Percentiles rank a stretch among this genome's conserved stretches.
Evolutionary conservation across 2,329 filamentous ascomycete species (phyloP).

Genomic region (Aspergillus sp.): DNA sequence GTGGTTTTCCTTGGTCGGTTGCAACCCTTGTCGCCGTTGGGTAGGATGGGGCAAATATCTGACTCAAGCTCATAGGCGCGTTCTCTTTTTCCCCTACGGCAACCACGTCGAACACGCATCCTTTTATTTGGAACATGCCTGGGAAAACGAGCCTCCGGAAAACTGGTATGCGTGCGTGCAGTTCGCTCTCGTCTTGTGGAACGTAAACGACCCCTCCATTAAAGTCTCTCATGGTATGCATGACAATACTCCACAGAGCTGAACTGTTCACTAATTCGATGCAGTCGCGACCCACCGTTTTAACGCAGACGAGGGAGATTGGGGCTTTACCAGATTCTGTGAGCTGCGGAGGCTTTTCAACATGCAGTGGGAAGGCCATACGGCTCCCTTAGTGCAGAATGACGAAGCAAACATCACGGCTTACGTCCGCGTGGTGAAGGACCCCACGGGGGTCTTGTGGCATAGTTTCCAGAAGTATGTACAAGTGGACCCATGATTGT

Average conservation of each 20-base stretch:
- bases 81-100: conserved; percentile 91
- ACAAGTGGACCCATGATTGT: not conserved
- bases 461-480: conserved; percentile 45
- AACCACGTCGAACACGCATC: conserved; percentile 94
- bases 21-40: not conserved
- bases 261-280: conserved; percentile 7
- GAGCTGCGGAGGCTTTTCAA: conserved; percentile 85
- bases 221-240: conserved; percentile 66
- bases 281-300: conserved; percentile 85
- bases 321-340: conserved; percentile 97
- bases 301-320: conserved; percentile 93
- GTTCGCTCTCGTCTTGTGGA: conserved; percentile 92
- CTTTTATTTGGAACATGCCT: conserved; percentile 95
- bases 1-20: conserved; percentile 78
- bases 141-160: conserved; percentile 72
- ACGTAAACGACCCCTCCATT: conserved; percentile 85
- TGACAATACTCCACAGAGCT: not conserved
- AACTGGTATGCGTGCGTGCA: conserved; percentile 97
- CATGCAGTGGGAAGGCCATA: conserved; percentile 66
- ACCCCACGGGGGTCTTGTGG: conserved; percentile 49
- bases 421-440: conserved; percentile 49
- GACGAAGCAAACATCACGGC: conserved; percentile 47
- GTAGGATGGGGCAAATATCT: conserved; percentile 12
- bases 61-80: conserved; percentile 61
- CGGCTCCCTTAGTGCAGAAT: conserved; percentile 54